Conservation (phyloP, 306 rosid species). For the Cicer chorassanicum region DNA sequence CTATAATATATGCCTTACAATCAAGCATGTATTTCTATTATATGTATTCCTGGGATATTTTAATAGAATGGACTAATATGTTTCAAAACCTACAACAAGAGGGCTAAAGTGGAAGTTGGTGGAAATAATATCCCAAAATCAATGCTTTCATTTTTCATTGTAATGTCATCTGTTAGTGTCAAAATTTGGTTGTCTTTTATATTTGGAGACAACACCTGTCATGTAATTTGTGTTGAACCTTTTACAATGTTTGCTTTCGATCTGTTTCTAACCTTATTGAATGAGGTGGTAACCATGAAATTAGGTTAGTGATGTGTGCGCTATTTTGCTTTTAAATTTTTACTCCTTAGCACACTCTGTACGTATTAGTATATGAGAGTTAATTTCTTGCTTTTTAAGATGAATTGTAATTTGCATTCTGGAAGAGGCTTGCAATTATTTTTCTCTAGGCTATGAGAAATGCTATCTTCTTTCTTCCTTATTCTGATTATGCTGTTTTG, state of each 20-base stretch:
- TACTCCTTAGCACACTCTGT: no score
- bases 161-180: conserved; percentile 17
- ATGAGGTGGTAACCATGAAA: conserved; percentile 3
- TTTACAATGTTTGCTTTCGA: not conserved
- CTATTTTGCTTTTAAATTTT: no score
- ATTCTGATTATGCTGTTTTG: conserved; percentile 32
- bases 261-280: conserved; percentile 17
- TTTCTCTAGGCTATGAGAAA: not conserved
- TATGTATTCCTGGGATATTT: conserved; percentile 9
- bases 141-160: conserved; percentile 17
- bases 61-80: conserved; percentile 11
- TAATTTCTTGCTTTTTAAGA: no score
- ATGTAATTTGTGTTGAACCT: conserved; percentile 5
- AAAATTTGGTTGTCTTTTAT: conserved; percentile 17
- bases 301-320: not conserved
- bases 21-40: conserved; percentile 17
- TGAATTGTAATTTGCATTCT: conserved; percentile 30
- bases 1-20: conserved; percentile 21
- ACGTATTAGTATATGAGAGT: no score
- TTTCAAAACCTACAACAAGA: conserved; percentile 11
- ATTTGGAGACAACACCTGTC: conserved; percentile 7
- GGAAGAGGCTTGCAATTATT: conserved; percentile 16
- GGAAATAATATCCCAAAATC: conserved; percentile 37
- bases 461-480: conserved; percentile 2
- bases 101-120: conserved; percentile 17